These are phyloP conservation scores for Hypoxylon subgilvum DNA, from an alignment of 495 filamentous ascomycete genomes.

Conservation along the genomic window DNA sequence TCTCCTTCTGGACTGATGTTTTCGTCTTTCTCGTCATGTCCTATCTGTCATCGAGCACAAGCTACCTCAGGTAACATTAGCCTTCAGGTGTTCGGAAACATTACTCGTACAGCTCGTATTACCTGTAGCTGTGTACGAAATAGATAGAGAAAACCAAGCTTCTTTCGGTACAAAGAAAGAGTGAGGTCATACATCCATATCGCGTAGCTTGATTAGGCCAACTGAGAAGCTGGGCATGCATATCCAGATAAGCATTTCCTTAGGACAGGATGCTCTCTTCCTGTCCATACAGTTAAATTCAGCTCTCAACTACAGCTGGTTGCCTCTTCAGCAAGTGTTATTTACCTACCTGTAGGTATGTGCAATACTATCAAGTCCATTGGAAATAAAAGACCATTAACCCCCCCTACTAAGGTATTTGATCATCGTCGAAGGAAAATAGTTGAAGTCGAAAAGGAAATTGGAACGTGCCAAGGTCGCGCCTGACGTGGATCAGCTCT, in stretches of 20 bases:
- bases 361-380: no score
- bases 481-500: conserved; percentile 17
- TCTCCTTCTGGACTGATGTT: conserved; percentile 5
- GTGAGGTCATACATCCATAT: neutral
- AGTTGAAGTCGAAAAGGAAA: conserved; percentile 23
- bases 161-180: neutral
- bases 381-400: no score
- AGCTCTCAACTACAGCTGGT: neutral
- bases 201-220: neutral
- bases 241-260: neutral
- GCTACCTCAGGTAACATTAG: no score
- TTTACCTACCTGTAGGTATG: no score
- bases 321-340: no score
- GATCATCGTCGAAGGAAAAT: conserved; percentile 3
- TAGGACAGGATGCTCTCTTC: neutral
- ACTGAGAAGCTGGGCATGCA: neutral
- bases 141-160: neutral
- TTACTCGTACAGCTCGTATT: no score
- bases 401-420: neutral
- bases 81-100: no score
- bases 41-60: neutral
- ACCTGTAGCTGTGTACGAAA: no score
- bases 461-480: conserved; percentile 31
- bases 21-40: conserved; percentile 6
- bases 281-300: neutral